Evolutionary conservation across 1,139 yeast species (phyloP).

Genomic region (Nakaseomyces uthaithaninus): DNA sequence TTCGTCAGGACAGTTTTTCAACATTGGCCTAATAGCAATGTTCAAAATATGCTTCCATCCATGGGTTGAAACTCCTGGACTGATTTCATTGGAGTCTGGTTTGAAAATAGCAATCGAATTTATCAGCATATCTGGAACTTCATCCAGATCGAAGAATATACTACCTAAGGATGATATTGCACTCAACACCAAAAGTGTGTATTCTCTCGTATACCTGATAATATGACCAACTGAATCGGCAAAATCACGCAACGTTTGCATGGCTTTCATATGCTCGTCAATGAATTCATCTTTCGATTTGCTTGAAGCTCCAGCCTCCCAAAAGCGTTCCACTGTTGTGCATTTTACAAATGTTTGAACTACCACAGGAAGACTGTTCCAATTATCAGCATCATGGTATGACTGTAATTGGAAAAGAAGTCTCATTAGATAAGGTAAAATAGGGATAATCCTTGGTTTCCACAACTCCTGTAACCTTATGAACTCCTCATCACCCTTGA

Average conservation of each 20-base stretch:
- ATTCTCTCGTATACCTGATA: constrained; percentile 90
- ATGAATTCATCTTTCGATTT: constrained; percentile 91
- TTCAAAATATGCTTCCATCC: constrained; percentile 97
- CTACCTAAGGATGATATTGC: constrained; percentile 87
- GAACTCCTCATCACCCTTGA: constrained; percentile 70
- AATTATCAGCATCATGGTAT: constrained; percentile 86
- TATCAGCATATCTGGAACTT: constrained; percentile 63
- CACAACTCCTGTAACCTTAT: constrained; percentile 65
- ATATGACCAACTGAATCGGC: constrained; percentile 98
- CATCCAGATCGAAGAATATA: constrained; percentile 79
- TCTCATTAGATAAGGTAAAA: constrained; percentile 83
- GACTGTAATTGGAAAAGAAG: constrained; percentile 85
- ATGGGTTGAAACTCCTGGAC: constrained; percentile 76
- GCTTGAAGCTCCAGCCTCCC: constrained; percentile 97
- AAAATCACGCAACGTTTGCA: constrained; percentile 86
- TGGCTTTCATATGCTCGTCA: constrained; percentile 90
- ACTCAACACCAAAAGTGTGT: constrained; percentile 83
- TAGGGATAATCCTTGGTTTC: constrained; percentile 90
- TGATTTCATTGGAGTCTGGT: constrained; percentile 71
- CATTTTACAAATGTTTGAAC: constrained; percentile 86
- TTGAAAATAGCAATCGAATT: constrained; percentile 39
- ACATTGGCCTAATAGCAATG: constrained; percentile 74
- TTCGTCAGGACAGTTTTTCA: constrained; percentile 78
- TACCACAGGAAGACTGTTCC: constrained; percentile 79
- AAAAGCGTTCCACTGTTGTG: constrained; percentile 85